Evolutionary conservation across 306 rosid species (phyloP), one percentile per base, ranked within the genome.

Genomic region (Prunus dulcis): DNA sequence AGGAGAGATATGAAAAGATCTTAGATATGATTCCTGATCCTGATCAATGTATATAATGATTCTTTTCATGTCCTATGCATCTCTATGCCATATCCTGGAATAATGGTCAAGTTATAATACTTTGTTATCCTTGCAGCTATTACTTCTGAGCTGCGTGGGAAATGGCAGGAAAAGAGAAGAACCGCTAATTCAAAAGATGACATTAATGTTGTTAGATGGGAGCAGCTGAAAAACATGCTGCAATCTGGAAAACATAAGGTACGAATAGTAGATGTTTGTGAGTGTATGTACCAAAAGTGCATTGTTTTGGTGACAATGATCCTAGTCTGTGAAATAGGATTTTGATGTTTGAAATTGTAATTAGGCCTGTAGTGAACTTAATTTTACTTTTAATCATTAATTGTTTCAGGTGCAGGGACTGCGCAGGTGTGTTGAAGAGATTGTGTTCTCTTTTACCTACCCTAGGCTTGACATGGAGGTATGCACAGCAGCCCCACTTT

Each of bases 381-480:
- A 30, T 56, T 64, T 81, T 50, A 15, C 32, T 63, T 65, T 47
- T 32, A 45, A 11, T 30, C 6, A 13, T 80, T 58, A 30, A 64
- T 73, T 80, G 55, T 79, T 60, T 74, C 79, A 86, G 93, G 80
- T 75, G 75, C 93, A 79, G 77, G 97, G 91, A 43, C 73, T 86
- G 81, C 89, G 91, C 15, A 84, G 88, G 72, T 88, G 93, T 1
- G 86, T 94, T 57, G 96, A 92, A 81, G 98, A 94, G 87, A 90
- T 94, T 66, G 95, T 91, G 66, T 94, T 94, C 84, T 90, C 81
- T 78, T 89, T 74, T 85, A 89, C 97, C 75, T 94, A 89, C 77
- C 98, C 97, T 47, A 82, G 98, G 83, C 97, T 94, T 41, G 97
- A 94, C 74, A 89, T 88, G 95, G 97, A 90, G 98, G 98, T 91